A percentile compares a stretch with the other conserved stretches of the same genome.
Conservation (phyloP, 306 rosid genomes). For the Lathyrus sativus region DNA sequence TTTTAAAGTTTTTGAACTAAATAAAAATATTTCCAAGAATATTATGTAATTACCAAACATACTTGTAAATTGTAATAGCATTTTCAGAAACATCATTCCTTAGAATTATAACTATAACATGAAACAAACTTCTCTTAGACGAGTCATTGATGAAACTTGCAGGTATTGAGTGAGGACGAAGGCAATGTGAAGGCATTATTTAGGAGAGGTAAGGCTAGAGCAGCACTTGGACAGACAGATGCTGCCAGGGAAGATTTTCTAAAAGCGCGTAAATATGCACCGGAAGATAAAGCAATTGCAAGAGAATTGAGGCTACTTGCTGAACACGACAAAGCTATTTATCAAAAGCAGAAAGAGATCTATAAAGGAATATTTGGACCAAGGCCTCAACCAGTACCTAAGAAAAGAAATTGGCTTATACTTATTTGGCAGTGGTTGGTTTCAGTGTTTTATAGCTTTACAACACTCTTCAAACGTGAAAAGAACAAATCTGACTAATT, state of each 20-base stretch:
- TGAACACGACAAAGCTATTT: slow-evolving; percentile 78
- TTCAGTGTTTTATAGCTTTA: slow-evolving; percentile 55
- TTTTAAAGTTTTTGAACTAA: neutral
- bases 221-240: slow-evolving; percentile 89
- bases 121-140: neutral
- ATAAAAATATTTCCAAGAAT: neutral
- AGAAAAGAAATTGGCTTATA: slow-evolving; percentile 51
- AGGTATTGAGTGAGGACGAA: slow-evolving; percentile 92
- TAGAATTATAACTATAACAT: neutral
- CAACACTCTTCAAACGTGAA: slow-evolving; percentile 52
- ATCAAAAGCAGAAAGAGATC: slow-evolving; percentile 92
- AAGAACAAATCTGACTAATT: slow-evolving; percentile 59
- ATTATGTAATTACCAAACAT: neutral
- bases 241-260: slow-evolving; percentile 80
- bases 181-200: slow-evolving; percentile 82
- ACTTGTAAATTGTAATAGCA: neutral
- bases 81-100: neutral
- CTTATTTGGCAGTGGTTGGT: slow-evolving; percentile 71
- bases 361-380: slow-evolving; percentile 93
- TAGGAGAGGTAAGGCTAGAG: slow-evolving; percentile 86
- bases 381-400: slow-evolving; percentile 66
- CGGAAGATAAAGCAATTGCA: slow-evolving; percentile 77
- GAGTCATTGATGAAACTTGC: slow-evolving; percentile 13
- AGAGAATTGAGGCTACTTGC: slow-evolving; percentile 75
- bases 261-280: slow-evolving; percentile 64